Conservation (phyloP, 345 rosid species). For the Gossypium ekmanianum region DNA sequence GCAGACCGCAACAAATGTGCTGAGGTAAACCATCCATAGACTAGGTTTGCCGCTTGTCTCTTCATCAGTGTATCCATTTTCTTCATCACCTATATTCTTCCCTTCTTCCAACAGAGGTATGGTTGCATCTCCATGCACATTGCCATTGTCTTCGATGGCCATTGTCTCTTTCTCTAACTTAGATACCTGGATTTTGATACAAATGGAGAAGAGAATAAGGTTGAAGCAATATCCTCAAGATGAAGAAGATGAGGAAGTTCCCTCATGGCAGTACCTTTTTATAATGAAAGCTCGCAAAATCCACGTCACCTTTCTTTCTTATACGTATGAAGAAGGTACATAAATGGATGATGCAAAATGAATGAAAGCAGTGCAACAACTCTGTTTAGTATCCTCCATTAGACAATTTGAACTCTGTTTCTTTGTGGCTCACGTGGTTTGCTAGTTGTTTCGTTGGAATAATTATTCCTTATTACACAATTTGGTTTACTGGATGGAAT, state of each 20-base stretch:
- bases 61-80: constrained; percentile 14
- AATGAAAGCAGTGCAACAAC: too few relatives aligned
- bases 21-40: constrained; percentile 73
- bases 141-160: constrained; percentile 32
- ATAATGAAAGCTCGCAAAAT: too few relatives aligned
- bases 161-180: constrained; percentile 16
- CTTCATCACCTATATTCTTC: constrained; percentile 26
- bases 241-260: neutral
- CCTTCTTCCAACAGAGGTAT: constrained; percentile 33
- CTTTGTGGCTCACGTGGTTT: neutral
- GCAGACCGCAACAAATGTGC: constrained; percentile 76
- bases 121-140: constrained; percentile 20
- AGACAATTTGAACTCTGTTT: neutral
- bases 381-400: neutral
- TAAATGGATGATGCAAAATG: too few relatives aligned
- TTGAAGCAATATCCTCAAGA: neutral
- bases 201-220: neutral
- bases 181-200: too few relatives aligned
- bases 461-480: too few relatives aligned
- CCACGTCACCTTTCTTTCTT: too few relatives aligned
- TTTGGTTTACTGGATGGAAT: too few relatives aligned
- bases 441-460: neutral
- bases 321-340: too few relatives aligned
- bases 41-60: constrained; percentile 29
- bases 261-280: too few relatives aligned